Conservation (phyloP, 257 asterid genomes). For the Voacanga thouarsii region DNA sequence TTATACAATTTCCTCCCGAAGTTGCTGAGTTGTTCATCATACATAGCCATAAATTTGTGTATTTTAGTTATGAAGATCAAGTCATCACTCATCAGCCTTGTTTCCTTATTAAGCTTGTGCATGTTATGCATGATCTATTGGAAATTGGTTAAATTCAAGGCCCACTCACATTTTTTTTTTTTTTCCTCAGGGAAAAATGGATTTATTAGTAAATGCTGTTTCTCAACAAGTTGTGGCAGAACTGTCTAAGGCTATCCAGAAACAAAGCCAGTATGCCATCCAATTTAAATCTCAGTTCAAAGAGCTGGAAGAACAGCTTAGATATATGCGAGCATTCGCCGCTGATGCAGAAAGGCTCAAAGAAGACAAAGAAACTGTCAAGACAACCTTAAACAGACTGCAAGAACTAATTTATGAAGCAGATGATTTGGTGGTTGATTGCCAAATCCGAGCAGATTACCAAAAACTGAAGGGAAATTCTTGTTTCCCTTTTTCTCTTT, state of each 20-base stretch:
- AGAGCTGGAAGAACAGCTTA: constrained; percentile 19
- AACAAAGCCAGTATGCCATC: constrained; percentile 17
- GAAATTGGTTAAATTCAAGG: too few relatives aligned
- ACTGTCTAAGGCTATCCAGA: background rate
- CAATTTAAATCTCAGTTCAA: constrained; percentile 19
- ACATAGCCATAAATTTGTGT: too few relatives aligned
- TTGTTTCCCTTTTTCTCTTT: background rate
- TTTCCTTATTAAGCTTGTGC: too few relatives aligned
- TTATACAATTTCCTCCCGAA: too few relatives aligned
- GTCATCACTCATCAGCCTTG: too few relatives aligned
- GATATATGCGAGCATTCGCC: constrained; percentile 23
- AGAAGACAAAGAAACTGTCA: constrained; percentile 7
- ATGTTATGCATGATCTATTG: too few relatives aligned
- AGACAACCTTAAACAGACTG: constrained; percentile 10
- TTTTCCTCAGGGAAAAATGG: too few relatives aligned
- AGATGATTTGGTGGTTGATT: constrained; percentile 24
- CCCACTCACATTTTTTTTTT: too few relatives aligned
- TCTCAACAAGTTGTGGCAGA: constrained; percentile 1
- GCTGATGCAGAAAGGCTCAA: constrained; percentile 21
- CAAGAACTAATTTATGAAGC: constrained; percentile 26
- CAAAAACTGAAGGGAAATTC: background rate
- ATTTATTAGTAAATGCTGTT: background rate
- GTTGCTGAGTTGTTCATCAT: too few relatives aligned
- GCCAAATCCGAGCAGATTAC: constrained; percentile 22
- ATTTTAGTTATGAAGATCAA: too few relatives aligned